phyloP scores from a whole-genome alignment of 2,329 filamentous ascomycete species.

The Aspergillus unguis region DNA sequence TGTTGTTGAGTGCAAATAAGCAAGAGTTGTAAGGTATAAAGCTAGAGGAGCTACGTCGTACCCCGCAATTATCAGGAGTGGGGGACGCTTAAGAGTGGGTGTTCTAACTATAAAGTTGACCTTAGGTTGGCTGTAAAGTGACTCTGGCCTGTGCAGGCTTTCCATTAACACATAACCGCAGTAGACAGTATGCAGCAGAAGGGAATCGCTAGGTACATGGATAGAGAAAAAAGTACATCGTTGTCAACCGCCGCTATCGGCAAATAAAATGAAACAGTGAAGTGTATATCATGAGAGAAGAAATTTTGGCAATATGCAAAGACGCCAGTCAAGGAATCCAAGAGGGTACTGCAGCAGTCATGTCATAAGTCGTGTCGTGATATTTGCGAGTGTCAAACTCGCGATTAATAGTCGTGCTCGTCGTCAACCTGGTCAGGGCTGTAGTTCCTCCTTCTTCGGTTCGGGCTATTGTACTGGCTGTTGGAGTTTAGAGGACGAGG shows the following conservation, averaged over 20 bases:
- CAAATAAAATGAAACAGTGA: not conserved
- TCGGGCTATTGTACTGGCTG: constrained; percentile 36
- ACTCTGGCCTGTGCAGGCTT: not conserved
- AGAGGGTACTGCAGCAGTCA: constrained; percentile 13
- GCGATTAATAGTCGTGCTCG: constrained; percentile 32
- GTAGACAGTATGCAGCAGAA: constrained; percentile 15
- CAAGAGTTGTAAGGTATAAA: not conserved
- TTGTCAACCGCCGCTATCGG: constrained; percentile 6
- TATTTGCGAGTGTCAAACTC: constrained; percentile 11
- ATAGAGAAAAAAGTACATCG: constrained; percentile 11
- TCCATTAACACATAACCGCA: constrained; percentile 3
- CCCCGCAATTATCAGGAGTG: not conserved
- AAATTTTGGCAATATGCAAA: constrained; percentile 16
- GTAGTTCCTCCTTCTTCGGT: constrained; percentile 37
- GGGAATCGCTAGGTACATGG: constrained; percentile 20
- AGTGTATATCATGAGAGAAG: constrained; percentile 7
- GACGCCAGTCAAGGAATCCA: constrained; percentile 14
- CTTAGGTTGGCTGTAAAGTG: too few relatives aligned
- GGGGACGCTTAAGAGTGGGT: not conserved
- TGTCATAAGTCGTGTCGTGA: constrained; percentile 13
- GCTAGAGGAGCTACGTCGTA: too few relatives aligned
- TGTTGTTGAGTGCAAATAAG: not conserved
- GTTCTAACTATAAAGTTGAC: not conserved
- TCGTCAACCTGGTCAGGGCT: constrained; percentile 43
- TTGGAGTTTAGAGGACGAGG: constrained; percentile 45